Evolutionary conservation across 768 basidiomycete species (phyloP), one percentile per base, ranked within the genome.

Genomic region (Omphalotus guepiniiformis): DNA sequence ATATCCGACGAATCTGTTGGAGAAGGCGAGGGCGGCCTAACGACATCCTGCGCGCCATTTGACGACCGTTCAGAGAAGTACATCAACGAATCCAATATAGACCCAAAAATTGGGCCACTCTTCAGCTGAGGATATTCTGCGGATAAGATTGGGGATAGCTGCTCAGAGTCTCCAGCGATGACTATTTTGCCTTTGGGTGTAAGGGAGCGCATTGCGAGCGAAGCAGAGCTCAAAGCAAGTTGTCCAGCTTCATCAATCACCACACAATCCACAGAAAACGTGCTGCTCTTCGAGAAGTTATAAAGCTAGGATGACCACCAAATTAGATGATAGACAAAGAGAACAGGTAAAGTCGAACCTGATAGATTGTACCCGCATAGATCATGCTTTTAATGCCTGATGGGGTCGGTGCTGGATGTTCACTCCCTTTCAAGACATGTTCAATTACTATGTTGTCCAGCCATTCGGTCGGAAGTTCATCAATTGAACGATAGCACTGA

Each of bases 171-270:
- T 9, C 76, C 76, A 18, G 76, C 74, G 38, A 77, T 61, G 18
- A 79, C 65, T 18, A 79, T 67, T 18, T 70, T 64, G 5, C 73
- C 72, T 2, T 51, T 50, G 1, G 63, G 52, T 12, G 55, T 55
- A 6, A 79, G 63, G 15, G 67, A 66, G 9, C 74, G 66, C 27
- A 77, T 57, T 2, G 76, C 76, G 5, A 79, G 58, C 6, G 75
- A 67, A 8, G 74, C 61, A 3, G 70, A 66, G 29, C 68, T 67
- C n/a, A 79, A 55, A 1, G 72, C 64, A 4, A 79, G 68, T 57
- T 79, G 76, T 6, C 75, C 74, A 2, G 75, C 76, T 59, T 79
- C 76, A 50, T 79, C 76, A 18, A 75, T 65, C 21, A 76, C 62
- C 12, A 74, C 60, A 36, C 64, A 67, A 54, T 77, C 74, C 4